These are phyloP conservation scores for Claviceps humidiphila DNA, from an alignment of 2,329 filamentous ascomycete species.

Conservation along the genomic window DNA sequence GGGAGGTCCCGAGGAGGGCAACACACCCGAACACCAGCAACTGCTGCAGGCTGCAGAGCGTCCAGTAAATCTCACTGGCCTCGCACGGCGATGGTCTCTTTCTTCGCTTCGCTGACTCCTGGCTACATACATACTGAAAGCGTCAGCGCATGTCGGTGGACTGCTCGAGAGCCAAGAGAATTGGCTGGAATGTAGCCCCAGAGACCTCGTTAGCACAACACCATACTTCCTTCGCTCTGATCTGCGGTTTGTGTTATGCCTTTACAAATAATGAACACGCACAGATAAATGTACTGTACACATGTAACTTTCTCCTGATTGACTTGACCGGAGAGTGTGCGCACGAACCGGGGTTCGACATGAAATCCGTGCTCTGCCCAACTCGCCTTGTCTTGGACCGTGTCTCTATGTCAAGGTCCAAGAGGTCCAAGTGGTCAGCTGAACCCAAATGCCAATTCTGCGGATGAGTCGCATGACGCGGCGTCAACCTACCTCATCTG, in stretches of 20 bases:
- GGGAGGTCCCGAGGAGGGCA: background rate
- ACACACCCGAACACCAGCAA: background rate
- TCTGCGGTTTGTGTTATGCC: background rate
- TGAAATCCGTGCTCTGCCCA: background rate
- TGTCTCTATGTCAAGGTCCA: background rate
- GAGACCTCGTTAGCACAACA: background rate
- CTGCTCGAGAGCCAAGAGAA: background rate
- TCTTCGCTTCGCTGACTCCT: background rate
- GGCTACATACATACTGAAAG: background rate
- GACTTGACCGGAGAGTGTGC: background rate
- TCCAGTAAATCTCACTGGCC: background rate
- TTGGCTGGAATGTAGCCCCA: background rate
- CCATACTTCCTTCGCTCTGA: background rate
- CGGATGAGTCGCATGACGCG: background rate
- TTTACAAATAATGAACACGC: background rate
- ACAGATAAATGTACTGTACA: no score
- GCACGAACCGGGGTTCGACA: constrained; percentile 2
- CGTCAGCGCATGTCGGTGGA: background rate
- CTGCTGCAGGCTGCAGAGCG: background rate
- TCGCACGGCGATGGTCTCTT: background rate
- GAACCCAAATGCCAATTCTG: background rate
- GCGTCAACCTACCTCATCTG: background rate
- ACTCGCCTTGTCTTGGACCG: constrained; percentile 3
- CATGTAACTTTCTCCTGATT: no score
- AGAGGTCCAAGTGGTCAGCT: constrained; percentile 3